Percentiles rank a stretch among this genome's conserved stretches.
These are phyloP conservation scores for Pichia sp. DNA, from an alignment of 1,139 yeast genomes.

Conservation along the genomic window DNA sequence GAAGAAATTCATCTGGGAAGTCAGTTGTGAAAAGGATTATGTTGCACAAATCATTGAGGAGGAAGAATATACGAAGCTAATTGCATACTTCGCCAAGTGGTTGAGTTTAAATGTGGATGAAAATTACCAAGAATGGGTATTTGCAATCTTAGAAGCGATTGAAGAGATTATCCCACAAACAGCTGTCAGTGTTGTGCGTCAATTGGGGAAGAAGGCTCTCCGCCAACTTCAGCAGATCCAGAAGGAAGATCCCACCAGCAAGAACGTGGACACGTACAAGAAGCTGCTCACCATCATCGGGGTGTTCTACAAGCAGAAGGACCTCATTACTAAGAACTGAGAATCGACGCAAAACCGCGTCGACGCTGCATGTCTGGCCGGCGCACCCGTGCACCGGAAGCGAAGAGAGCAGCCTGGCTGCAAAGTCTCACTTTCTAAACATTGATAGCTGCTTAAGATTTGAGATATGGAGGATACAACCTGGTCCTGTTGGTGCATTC, in stretches of 20 bases:
- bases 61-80: slow-evolving; percentile 24
- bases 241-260: neutral
- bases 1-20: slow-evolving; percentile 32
- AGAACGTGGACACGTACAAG: neutral
- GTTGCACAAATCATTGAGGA: slow-evolving; percentile 30
- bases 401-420: neutral
- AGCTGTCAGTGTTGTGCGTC: slow-evolving; percentile 39
- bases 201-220: slow-evolving; percentile 38
- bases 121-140: slow-evolving; percentile 37
- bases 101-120: slow-evolving; percentile 26
- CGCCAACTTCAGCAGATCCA: slow-evolving; percentile 20
- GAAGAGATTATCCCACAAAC: slow-evolving; percentile 37
- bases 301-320: slow-evolving; percentile 13
- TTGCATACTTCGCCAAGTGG: slow-evolving; percentile 34
- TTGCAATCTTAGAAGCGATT: slow-evolving; percentile 36
- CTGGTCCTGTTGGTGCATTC: too few species aligned
- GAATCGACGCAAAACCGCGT: too few species aligned
- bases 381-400: slow-evolving; percentile 1
- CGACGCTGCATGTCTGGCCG: too few species aligned
- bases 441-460: too few species aligned
- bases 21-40: slow-evolving; percentile 26
- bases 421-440: neutral
- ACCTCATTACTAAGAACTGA: neutral
- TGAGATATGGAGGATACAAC: too few species aligned
- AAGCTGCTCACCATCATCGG: slow-evolving; percentile 10